Percentiles rank a stretch among this genome's conserved stretches.
Conservation (phyloP, 2,329 filamentous ascomycete genomes). For the Furcasterigmium furcatum region DNA sequence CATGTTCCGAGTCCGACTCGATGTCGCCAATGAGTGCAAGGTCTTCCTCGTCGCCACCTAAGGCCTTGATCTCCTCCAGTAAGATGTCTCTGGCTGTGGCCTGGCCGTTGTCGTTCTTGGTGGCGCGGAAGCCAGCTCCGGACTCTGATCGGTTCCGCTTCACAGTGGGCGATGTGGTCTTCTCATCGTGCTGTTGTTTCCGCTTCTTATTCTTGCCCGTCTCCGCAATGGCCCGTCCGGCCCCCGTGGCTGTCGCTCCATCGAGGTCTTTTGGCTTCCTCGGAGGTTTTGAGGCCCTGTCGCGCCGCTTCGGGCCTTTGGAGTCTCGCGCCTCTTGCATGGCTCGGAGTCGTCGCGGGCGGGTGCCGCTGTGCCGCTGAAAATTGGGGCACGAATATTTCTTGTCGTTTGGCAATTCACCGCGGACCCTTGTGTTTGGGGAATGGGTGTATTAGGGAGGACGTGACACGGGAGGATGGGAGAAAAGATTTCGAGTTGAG, state of each 20-base stretch:
- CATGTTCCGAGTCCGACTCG: slow-evolving; percentile 35
- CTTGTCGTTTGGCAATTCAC: no score
- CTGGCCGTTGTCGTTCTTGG: neutral
- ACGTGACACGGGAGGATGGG: no score
- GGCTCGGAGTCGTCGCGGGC: no score
- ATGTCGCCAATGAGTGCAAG: slow-evolving; percentile 55
- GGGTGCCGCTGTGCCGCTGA: no score
- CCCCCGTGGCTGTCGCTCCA: neutral
- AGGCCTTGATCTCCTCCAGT: slow-evolving; percentile 32
- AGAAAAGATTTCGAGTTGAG: slow-evolving; percentile 1
- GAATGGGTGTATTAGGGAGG: no score
- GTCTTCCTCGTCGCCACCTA: slow-evolving; percentile 65
- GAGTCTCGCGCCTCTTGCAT: no score
- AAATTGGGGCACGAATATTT: no score
- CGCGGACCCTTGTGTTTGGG: no score
- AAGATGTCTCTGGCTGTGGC: neutral
- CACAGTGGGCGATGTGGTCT: neutral
- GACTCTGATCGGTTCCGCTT: slow-evolving; percentile 1
- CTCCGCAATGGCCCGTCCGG: neutral
- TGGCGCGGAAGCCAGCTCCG: slow-evolving; percentile 4
- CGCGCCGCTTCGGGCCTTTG: no score
- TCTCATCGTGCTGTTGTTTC: slow-evolving; percentile 6
- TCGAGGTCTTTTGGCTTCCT: neutral
- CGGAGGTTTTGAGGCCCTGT: neutral
- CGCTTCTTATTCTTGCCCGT: neutral